phyloP scores from a whole-genome alignment of 768 basidiomycete species.

The Cystobasidium tubakii region DNA sequence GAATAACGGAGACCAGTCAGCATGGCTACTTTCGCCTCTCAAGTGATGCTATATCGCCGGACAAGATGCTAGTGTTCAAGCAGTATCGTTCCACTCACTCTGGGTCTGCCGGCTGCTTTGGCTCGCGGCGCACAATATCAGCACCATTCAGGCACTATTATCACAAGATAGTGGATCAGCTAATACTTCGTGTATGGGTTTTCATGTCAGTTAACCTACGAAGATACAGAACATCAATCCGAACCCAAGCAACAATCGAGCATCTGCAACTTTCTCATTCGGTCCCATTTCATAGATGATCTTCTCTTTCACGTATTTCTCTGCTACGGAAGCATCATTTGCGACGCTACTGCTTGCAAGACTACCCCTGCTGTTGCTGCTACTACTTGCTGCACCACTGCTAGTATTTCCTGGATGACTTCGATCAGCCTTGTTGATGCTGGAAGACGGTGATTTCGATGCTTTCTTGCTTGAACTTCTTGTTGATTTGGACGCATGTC shows the following conservation, averaged over 20 bases:
- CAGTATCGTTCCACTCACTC: background rate
- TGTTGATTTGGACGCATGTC: background rate
- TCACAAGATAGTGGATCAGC: background rate
- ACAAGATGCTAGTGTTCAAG: too few relatives aligned
- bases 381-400: too few relatives aligned
- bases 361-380: background rate
- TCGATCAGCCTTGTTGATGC: slow-evolving; percentile 1
- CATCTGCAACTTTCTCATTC: background rate
- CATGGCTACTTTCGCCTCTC: too few relatives aligned
- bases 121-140: slow-evolving; percentile 26
- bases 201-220: background rate
- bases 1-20: background rate
- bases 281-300: background rate
- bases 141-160: slow-evolving; percentile 24
- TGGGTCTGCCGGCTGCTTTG: slow-evolving; percentile 11
- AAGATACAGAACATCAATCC: slow-evolving; percentile 21
- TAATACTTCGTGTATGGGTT: too few relatives aligned
- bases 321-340: background rate
- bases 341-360: background rate
- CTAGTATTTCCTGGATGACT: background rate
- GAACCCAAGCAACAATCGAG: background rate
- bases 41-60: too few relatives aligned
- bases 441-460: background rate
- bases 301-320: slow-evolving; percentile 8
- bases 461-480: slow-evolving; percentile 3